Conservation (phyloP, 371 early-diverging fungal genomes). For the Encephalitozoon romaleae region DNA sequence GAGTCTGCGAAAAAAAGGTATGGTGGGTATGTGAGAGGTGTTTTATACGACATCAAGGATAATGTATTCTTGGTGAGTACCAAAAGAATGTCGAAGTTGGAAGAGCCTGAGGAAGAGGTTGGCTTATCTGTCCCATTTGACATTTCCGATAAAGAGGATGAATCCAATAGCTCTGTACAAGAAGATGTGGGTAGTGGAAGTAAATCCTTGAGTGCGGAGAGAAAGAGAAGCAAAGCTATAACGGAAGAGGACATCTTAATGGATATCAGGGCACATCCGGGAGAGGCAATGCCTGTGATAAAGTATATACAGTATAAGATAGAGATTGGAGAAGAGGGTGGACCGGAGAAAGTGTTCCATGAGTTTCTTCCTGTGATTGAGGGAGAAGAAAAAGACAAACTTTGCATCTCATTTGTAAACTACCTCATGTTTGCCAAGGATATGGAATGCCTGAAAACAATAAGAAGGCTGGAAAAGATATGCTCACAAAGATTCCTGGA, state of each 20-base stretch:
- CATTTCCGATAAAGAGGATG: background rate
- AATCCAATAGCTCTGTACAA: background rate
- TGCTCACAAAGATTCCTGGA: slow-evolving; percentile 11
- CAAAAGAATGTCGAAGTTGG: background rate
- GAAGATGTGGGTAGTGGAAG: background rate
- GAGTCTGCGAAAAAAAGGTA: background rate
- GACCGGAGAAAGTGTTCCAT: background rate
- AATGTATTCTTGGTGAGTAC: background rate
- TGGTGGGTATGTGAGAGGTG: background rate
- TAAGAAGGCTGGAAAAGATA: background rate
- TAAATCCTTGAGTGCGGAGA: background rate
- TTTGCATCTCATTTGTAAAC: slow-evolving; percentile 29
- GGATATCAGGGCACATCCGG: background rate
- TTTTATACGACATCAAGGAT: background rate
- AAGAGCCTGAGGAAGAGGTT: background rate
- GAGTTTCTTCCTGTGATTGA: slow-evolving; percentile 15
- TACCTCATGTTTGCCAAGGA: slow-evolving; percentile 22
- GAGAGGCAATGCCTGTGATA: slow-evolving; percentile 8
- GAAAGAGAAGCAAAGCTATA: slow-evolving; percentile 9
- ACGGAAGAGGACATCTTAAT: background rate
- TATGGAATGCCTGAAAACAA: background rate
- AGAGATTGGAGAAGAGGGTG: slow-evolving; percentile 11
- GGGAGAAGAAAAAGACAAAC: slow-evolving; percentile 25
- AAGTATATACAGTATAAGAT: slow-evolving; percentile 18
- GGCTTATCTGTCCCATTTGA: slow-evolving; percentile 17